These are phyloP conservation scores for Xylariaceae sp. DNA, from an alignment of 2,329 filamentous ascomycete genomes.

Conservation along the genomic window DNA sequence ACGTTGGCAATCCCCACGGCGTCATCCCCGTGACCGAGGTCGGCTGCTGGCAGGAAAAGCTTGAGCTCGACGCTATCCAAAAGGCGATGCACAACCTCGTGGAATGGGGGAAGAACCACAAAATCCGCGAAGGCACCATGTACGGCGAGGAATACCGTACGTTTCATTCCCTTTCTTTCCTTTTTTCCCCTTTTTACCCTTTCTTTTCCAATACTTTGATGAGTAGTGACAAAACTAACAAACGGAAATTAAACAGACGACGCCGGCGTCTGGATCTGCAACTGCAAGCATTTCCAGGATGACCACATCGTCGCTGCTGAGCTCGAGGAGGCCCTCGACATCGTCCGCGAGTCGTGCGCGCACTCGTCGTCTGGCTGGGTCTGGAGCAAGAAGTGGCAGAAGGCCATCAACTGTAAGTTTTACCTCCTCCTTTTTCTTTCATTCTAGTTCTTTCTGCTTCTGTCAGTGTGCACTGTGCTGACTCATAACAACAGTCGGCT, in stretches of 20 bases:
- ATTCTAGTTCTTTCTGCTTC: background rate
- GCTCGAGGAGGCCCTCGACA: background rate
- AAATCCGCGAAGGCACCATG: background rate
- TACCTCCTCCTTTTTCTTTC: background rate
- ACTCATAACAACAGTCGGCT: background rate
- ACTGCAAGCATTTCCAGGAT: constrained; percentile 7
- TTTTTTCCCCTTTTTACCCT: too few relatives aligned
- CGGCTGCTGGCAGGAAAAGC: background rate
- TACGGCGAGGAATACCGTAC: background rate
- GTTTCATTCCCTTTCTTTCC: background rate
- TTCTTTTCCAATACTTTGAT: background rate
- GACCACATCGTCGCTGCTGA: background rate
- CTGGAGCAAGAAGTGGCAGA: constrained; percentile 13
- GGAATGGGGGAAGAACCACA: background rate
- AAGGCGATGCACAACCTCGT: background rate
- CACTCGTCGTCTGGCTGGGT: constrained; percentile 1
- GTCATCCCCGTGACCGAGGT: constrained; percentile 1
- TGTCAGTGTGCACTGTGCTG: background rate
- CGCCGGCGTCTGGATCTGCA: constrained; percentile 12
- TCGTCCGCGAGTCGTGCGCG: background rate
- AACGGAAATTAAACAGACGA: background rate
- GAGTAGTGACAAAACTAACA: background rate
- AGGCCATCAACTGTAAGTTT: constrained; percentile 5
- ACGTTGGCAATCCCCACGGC: too few relatives aligned
- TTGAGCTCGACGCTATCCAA: background rate